Evolutionary conservation across 257 asterid species (phyloP), one percentile per base, ranked within the genome.

Genomic region (Eustoma russellianum): DNA sequence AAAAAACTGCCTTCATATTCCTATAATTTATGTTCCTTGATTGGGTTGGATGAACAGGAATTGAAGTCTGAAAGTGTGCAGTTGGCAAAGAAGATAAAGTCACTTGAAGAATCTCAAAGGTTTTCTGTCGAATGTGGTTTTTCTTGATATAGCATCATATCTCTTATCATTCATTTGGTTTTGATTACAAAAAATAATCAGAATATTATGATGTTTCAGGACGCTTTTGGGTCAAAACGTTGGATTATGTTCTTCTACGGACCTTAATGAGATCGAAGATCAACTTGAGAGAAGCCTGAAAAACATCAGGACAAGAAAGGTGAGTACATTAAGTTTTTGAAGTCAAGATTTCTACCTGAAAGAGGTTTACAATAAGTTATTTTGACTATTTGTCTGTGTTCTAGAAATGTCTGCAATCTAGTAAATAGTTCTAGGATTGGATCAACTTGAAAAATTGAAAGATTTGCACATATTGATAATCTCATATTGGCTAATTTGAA

Each of bases 181-280:
- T 18, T 52, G 53, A 18, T 17, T 38, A 11, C 7, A 38, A 11
- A 11, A 38, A 4, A 38, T 58, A 18, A 33, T 15, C 52, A 2
- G 46, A n/a, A 33, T 7, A 13, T 46, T 54, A 13, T 2, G 14
- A 33, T 38, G 28, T 35, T 45, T 41, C 69, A 87, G 96, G 68
- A 81, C 68, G 82, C 66, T 77, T 56, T 60, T 79, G 78, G 96
- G 96, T 52, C 89, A 81, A 33, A 65, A 77, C 49, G 41, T 87
- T 18, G 77, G 70, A 19, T 45, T 63, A n/a, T 75, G 86, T 56
- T 74, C 94, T 7, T 0, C 74, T 33, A 61, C 72, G 57, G 94
- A 87, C 67, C 77, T 87, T 55, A 79, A 71, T 16, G 78, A 81
- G 67, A 77, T 80, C 34, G 85, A 76, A 10, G 43, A 18, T n/a